Evolutionary conservation across 2,329 filamentous ascomycete genomes (phyloP), one percentile per base, ranked within the genome.

Genomic region (Amphichorda felina): DNA sequence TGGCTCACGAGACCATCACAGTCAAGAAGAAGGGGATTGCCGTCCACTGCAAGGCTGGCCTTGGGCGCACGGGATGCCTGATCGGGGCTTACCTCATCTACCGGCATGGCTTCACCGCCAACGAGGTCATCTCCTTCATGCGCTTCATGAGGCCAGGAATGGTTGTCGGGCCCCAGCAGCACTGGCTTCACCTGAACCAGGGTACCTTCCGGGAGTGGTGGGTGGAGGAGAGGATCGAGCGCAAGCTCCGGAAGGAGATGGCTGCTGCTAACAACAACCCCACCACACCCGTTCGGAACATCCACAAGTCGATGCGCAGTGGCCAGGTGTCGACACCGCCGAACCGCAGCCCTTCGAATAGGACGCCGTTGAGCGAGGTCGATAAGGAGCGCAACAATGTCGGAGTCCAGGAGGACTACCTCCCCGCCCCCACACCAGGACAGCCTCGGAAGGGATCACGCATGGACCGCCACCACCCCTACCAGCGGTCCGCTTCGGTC

Each of bases 31-130:
- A 87, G 70, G 83, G 81, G 31, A 95, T 98, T 44, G 91, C 91
- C 4, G 91, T 98, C 6, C 91, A 98, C 63, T 98, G 91, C 75
- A 98, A 98, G 64, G 91, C 91, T 49, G 91, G 91, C 33, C 76
- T 98, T 15, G 91, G 91, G 19, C 80, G 91, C 33, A 98, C 91
- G 2, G 91, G 91, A 11, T 98, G 91, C 56, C 66, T 98, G 43
- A 98, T 98, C 50, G 91, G 91, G 39, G 91, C 91, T 22, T 98
- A 98, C 54, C 71, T 98, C 41, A 96, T 98, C 54, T 98, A 98
- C 66, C 78, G 88, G 45, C 82, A 96, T 57, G 91, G 86, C 38
- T 98, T 96, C 60, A 96, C 89, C 5, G 91, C 91, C 44, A 94
- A 96, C 53, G 89, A 95, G 61, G 77, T 94, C 50, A 96, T 96